A percentile compares a stretch with the other conserved stretches of the same genome.
These are phyloP conservation scores for Colletotrichum phormii DNA, from an alignment of 2,329 filamentous ascomycete genomes.

Conservation along the genomic window DNA sequence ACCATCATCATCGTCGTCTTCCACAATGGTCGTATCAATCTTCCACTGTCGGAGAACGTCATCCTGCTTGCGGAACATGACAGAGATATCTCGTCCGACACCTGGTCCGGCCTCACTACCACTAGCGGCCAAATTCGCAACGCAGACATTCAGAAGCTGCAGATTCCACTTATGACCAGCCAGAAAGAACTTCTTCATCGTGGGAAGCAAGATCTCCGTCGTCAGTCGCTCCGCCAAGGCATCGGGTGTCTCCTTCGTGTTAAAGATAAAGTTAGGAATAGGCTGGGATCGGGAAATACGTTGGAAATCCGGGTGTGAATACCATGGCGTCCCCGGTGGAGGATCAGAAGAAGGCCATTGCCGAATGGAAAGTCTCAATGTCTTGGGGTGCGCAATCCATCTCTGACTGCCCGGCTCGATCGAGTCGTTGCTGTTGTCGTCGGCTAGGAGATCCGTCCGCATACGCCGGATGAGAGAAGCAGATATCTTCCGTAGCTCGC, in stretches of 20 bases:
- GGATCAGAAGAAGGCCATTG: slow-evolving; percentile 61
- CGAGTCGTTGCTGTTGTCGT: slow-evolving; percentile 47
- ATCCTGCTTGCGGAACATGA: slow-evolving; percentile 85
- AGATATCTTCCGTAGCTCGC: slow-evolving; percentile 76
- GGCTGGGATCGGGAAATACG: slow-evolving; percentile 81
- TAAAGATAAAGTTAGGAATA: slow-evolving; percentile 81
- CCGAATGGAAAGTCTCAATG: slow-evolving; percentile 83
- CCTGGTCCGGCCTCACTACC: slow-evolving; percentile 63
- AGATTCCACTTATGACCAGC: slow-evolving; percentile 79
- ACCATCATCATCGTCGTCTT: slow-evolving; percentile 17
- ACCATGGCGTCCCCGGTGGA: slow-evolving; percentile 54
- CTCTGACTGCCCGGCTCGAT: slow-evolving; percentile 47
- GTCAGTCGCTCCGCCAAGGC: slow-evolving; percentile 76
- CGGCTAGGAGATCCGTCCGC: slow-evolving; percentile 77
- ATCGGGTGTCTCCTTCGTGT: slow-evolving; percentile 67
- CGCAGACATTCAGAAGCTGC: slow-evolving; percentile 87
- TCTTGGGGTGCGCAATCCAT: slow-evolving; percentile 87
- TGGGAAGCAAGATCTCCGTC: slow-evolving; percentile 72
- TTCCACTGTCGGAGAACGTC: slow-evolving; percentile 75
- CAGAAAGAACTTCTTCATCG: slow-evolving; percentile 81
- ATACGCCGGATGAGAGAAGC: slow-evolving; percentile 81
- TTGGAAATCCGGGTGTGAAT: slow-evolving; percentile 68
- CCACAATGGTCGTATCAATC: slow-evolving; percentile 52
- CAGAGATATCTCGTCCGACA: slow-evolving; percentile 80
- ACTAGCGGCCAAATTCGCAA: slow-evolving; percentile 81